Conservation (phyloP, 140 eudicot genomes). For the Oenanthe javanica region DNA sequence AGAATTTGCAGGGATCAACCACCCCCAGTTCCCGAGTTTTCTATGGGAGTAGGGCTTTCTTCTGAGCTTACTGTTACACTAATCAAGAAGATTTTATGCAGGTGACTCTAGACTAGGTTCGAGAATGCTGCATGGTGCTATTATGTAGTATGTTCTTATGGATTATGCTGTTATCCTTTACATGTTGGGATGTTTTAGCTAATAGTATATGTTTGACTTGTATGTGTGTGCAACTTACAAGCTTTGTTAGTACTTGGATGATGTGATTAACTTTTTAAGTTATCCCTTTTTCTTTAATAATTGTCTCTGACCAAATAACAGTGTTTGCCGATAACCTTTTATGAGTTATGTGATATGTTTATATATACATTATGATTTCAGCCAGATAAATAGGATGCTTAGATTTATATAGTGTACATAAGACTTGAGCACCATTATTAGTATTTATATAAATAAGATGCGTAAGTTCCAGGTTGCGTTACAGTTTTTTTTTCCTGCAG, state of each 20-base stretch:
- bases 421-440: too few relatives aligned
- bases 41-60: slow-evolving; percentile 97
- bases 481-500: too few relatives aligned
- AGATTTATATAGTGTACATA: too few relatives aligned
- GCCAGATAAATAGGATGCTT: too few relatives aligned
- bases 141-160: slow-evolving; percentile 11
- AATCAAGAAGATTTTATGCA: slow-evolving; percentile 4
- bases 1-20: slow-evolving; percentile 45
- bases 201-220: slow-evolving; percentile 17
- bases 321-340: background rate
- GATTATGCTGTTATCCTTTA: slow-evolving; percentile 13
- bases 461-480: too few relatives aligned
- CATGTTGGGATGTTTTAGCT: slow-evolving; percentile 21
- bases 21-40: slow-evolving; percentile 80
- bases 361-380: background rate
- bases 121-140: slow-evolving; percentile 22
- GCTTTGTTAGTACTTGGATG: slow-evolving; percentile 7
- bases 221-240: slow-evolving; percentile 12
- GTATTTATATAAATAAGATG: too few relatives aligned
- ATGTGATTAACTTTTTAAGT: background rate
- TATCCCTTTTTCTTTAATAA: background rate
- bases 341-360: background rate
- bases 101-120: slow-evolving; percentile 37
- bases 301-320: background rate
- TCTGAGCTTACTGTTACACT: slow-evolving; percentile 32